Percentiles rank a stretch among this genome's conserved stretches.
Evolutionary conservation across 176 grass and related monocot species (phyloP).

Genomic region (Pontederia paniculata): DNA sequence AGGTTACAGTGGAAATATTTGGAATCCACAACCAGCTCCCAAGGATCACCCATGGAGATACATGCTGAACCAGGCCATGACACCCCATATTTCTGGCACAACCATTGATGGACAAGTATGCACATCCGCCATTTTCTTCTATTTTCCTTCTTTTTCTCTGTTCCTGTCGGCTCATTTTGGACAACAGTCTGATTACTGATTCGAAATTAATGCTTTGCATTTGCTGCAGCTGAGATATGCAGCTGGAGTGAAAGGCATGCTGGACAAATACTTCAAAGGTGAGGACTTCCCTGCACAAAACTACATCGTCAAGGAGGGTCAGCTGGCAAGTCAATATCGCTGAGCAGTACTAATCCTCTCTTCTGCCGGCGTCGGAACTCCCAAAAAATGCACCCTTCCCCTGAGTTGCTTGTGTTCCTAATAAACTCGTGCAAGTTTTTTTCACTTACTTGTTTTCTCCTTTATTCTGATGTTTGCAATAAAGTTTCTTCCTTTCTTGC

Average conservation of each 20-base stretch:
- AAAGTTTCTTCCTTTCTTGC: too few species aligned
- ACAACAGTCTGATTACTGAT: constrained; percentile 6
- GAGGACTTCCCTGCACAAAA: constrained; percentile 66
- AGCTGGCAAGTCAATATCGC: constrained; percentile 50
- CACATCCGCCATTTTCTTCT: neutral
- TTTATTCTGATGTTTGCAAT: too few species aligned
- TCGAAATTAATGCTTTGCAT: constrained; percentile 2
- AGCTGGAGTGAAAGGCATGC: constrained; percentile 66
- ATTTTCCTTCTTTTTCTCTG: neutral
- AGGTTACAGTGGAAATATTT: constrained; percentile 82
- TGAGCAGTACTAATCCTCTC: constrained; percentile 16
- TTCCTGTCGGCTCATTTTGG: neutral
- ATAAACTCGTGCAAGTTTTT: too few species aligned
- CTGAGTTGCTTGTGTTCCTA: too few species aligned
- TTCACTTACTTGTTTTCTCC: too few species aligned
- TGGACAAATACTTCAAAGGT: constrained; percentile 83
- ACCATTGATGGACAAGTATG: constrained; percentile 74
- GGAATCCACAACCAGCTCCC: constrained; percentile 73
- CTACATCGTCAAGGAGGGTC: constrained; percentile 89
- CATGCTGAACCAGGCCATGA: constrained; percentile 97
- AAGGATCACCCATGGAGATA: constrained; percentile 86
- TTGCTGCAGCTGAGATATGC: constrained; percentile 61
- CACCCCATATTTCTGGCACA: constrained; percentile 71
- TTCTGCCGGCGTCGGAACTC: neutral
- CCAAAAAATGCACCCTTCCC: too few species aligned